Conservation (phyloP, 2,329 filamentous ascomycete genomes). For the Stachybotrys elegans region DNA sequence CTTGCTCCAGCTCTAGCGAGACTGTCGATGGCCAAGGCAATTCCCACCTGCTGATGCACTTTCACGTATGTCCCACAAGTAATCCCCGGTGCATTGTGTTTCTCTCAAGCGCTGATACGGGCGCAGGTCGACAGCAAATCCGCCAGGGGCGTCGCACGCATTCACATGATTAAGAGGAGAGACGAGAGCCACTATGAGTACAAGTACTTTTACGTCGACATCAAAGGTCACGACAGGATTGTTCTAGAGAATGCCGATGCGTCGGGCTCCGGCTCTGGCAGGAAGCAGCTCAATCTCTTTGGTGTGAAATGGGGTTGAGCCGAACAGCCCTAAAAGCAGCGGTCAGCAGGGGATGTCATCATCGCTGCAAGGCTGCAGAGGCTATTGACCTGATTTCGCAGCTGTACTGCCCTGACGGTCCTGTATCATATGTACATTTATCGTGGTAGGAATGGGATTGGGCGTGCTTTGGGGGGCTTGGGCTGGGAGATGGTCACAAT, state of each 20-base stretch:
- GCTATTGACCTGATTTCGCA: no score
- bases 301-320: slow-evolving; percentile 53
- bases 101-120: background rate
- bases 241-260: slow-evolving; percentile 60
- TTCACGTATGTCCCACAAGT: slow-evolving; percentile 57
- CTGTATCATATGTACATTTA: no score
- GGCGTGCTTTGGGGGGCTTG: no score
- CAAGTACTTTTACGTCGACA: slow-evolving; percentile 73
- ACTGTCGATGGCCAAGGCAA: slow-evolving; percentile 69
- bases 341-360: slow-evolving; percentile 4
- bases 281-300: slow-evolving; percentile 50
- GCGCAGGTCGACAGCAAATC: slow-evolving; percentile 68
- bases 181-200: slow-evolving; percentile 69
- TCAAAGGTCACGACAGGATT: slow-evolving; percentile 63
- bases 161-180: slow-evolving; percentile 70
- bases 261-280: slow-evolving; percentile 23
- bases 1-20: slow-evolving; percentile 50
- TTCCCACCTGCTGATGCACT: slow-evolving; percentile 80
- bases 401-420: no score
- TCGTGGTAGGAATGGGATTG: no score
- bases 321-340: no score
- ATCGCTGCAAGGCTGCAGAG: no score
- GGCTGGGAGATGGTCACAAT: no score
- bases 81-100: no score
- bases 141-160: slow-evolving; percentile 65